Evolutionary conservation across 2,329 filamentous ascomycete genomes (phyloP), one percentile per base, ranked within the genome.

Genomic region (Alternaria ventricosa): DNA sequence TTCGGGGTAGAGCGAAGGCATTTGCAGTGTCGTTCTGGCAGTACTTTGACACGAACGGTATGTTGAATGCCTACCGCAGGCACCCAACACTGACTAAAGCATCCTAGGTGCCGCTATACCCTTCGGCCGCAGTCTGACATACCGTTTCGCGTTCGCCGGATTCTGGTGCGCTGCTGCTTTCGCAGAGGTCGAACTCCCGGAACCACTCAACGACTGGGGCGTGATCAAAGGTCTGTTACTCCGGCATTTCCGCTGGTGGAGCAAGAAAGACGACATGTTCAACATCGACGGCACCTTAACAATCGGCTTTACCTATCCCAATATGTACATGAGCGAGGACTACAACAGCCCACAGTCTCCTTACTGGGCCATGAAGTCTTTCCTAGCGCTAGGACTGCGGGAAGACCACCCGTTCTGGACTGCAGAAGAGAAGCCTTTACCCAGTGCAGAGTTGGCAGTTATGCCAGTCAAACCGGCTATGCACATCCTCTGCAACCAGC

Each of bases 291-390:
- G 85, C 0, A 85, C 84, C 0, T 46, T 87, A 18, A 86, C 81
- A 3, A 85, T 87, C 36, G 85, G 80, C 11, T 84, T 80, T 55
- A 69, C 77, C 1, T 83, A 81, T 41, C 80, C 80, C 10, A 87
- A 87, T 65, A 86, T 86, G 82, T 87, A 83, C 67, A 81, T 87
- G 80, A 78, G 79, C 36, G 86, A 88, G 69, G 84, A 87, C 65
- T 87, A 88, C 71, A 87, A 87, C 68, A 87, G 86, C 2, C 85
- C 86, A 0, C 86, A 87, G 63, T 87, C 85, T 0, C 78, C 82
- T 0, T 88, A 87, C 67, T 87, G 86, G 86, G 82, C 81, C 8
- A 72, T 87, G 22, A 87, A 87, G 60, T 82, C 82, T 0, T 80
- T 87, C 4, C 74, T 86, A 1, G 80, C 79, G 0, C 71, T 86